Evolutionary conservation across 345 rosid genomes (phyloP), one percentile per base, ranked within the genome.

Genomic region (Pistacia integerrima): DNA sequence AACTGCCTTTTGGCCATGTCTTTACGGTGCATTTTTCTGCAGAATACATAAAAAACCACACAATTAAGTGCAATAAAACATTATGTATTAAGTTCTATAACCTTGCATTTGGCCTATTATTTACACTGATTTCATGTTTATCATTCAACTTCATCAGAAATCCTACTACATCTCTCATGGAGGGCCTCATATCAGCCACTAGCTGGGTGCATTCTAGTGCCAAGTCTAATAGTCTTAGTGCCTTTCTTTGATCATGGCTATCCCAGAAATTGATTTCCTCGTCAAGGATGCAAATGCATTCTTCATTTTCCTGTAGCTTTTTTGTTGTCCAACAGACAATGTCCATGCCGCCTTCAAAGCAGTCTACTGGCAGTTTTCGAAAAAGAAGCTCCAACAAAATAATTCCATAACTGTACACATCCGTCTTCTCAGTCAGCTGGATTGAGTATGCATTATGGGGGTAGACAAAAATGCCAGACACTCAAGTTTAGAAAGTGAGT

Each of bases 381-480:
- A 76, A 69, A 9, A 82, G 74, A 67, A 78, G 79, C 78, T 82
- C 86, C 4, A 85, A 64, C 35, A 82, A 70, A 49, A 82, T 72
- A 28, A 85, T 82, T n/a, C 84, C 88, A 6, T 80, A 76, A 73
- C 83, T 76, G 58, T 80, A 82, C 56, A 82, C 81, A 67, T 82
- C 86, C n/a, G 71, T 68, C 67, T 79, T 85, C 80, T 76, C 83
- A 46, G 86, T 85, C 77, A 79, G 72, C 16, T 46, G 35, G 13
- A 48, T 59, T 4, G 85, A 77, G 69, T 74, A 79, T 8, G 79
- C 88, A 22, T 83, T 83, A 60, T 85, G 84, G 63, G 56, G 48
- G 25, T 9, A 61, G 64, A 52, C 36, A 70, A 57, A 30, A 35
- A 52, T n/a, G 36, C 35, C 58, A 48, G 38, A 75, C 3, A 78